A percentile compares a stretch with the other conserved stretches of the same genome.
phyloP scores from a whole-genome alignment of 1,284 basidiomycete genomes.

The Fomitopsis palustris region DNA sequence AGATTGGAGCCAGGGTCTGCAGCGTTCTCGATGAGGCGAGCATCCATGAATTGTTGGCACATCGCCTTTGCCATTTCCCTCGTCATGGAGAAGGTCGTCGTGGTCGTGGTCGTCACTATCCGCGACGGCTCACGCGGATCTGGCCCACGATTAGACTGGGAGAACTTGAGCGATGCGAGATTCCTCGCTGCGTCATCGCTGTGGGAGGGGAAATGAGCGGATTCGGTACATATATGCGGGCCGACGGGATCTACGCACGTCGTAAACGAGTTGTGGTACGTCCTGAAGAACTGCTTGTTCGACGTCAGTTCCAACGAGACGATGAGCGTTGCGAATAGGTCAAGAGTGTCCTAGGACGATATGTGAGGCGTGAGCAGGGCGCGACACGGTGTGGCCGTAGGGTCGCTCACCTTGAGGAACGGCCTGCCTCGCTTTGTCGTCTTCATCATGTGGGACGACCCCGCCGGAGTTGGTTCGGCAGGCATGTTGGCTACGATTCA shows the following conservation, averaged over 20 bases:
- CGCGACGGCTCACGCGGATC: constrained; percentile 97
- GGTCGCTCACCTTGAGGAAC: constrained; percentile 75
- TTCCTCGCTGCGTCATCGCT: constrained; percentile 96
- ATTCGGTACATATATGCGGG: constrained; percentile 16
- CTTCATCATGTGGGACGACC: constrained; percentile 93
- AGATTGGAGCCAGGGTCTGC: constrained; percentile 83
- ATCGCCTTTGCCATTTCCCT: constrained; percentile 99
- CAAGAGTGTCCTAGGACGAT: constrained; percentile 83
- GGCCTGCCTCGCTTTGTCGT: constrained; percentile 91
- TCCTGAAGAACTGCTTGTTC: constrained; percentile 95
- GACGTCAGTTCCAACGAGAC: constrained; percentile 88
- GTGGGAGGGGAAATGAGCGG: constrained; percentile 6
- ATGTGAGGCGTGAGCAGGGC: constrained; percentile 1
- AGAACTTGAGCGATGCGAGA: constrained; percentile 95
- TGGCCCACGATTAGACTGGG: constrained; percentile 96
- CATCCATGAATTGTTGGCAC: constrained; percentile 99
- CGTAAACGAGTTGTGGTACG: constrained; percentile 92
- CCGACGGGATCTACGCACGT: constrained; percentile 59
- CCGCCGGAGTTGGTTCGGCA: constrained; percentile 32
- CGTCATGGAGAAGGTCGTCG: constrained; percentile 99
- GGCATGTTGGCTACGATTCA: constrained; percentile 32
- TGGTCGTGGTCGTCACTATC: constrained; percentile 98
- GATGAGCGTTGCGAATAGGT: constrained; percentile 95
- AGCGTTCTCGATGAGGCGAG: constrained; percentile 95
- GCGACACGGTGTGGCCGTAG: neutral